A percentile compares a stretch with the other conserved stretches of the same genome.
phyloP scores from a whole-genome alignment of 2,329 filamentous ascomycete genomes.

The Colletotrichum liriopes region DNA sequence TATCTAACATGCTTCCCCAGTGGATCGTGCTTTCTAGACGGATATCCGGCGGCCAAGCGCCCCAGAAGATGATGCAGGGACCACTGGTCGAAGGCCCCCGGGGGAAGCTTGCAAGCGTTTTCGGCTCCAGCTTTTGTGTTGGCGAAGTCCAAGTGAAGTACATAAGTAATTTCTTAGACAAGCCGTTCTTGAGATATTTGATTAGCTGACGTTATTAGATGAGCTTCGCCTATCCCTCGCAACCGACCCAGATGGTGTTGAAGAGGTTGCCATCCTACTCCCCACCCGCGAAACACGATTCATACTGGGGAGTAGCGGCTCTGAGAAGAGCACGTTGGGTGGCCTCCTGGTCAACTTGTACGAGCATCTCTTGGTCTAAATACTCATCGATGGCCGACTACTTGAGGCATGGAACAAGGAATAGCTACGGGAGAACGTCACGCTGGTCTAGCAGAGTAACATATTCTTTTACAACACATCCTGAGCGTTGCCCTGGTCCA shows the following conservation, averaged over 20 bases:
- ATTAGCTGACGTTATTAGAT: constrained; percentile 65
- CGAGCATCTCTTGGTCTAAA: constrained; percentile 76
- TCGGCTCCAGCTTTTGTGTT: constrained; percentile 58
- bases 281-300: constrained; percentile 82
- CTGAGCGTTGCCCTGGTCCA: constrained; percentile 84
- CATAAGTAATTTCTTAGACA: constrained; percentile 61
- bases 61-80: constrained; percentile 53
- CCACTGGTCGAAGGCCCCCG: constrained; percentile 45
- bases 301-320: constrained; percentile 88
- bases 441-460: constrained; percentile 86
- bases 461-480: constrained; percentile 87
- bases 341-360: constrained; percentile 88
- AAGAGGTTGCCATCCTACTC: constrained; percentile 74
- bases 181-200: not conserved
- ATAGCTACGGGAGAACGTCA: constrained; percentile 85
- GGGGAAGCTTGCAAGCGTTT: constrained; percentile 49
- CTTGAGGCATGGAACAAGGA: constrained; percentile 74
- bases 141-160: constrained; percentile 80
- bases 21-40: constrained; percentile 86
- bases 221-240: constrained; percentile 86
- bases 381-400: constrained; percentile 78
- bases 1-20: constrained; percentile 83
- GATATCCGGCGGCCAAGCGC: constrained; percentile 77
- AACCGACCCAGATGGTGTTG: constrained; percentile 73
- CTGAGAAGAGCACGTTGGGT: constrained; percentile 91